Percentiles rank a stretch among this genome's conserved stretches.
These are phyloP conservation scores for Sedum album DNA, from an alignment of 164 flowering plant species.

Conservation along the genomic window DNA sequence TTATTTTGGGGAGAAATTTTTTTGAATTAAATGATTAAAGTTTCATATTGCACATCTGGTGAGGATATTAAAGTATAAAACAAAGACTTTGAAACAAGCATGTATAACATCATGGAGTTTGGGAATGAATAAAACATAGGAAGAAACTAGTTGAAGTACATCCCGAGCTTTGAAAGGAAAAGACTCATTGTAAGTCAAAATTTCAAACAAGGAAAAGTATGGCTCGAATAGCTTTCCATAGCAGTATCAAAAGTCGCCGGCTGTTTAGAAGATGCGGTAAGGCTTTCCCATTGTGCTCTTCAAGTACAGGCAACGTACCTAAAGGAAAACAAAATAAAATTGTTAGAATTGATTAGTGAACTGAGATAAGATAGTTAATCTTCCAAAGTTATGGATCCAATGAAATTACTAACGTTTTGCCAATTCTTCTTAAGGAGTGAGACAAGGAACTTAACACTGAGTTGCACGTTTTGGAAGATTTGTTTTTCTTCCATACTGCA, in stretches of 20 bases:
- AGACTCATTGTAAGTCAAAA: background rate
- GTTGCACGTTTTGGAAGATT: conserved; percentile 5
- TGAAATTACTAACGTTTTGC: background rate
- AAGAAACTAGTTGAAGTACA: background rate
- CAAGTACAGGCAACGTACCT: conserved; percentile 4
- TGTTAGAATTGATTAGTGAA: too few species aligned
- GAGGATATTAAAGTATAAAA: too few species aligned
- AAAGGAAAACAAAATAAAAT: background rate
- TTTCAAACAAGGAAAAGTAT: background rate
- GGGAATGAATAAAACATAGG: background rate
- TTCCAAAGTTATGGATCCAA: too few species aligned
- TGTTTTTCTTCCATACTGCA: conserved; percentile 6
- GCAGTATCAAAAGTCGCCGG: background rate
- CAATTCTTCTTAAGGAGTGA: conserved; percentile 5
- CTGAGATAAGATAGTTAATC: too few species aligned
- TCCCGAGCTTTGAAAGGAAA: background rate
- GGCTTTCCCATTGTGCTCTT: conserved; percentile 8
- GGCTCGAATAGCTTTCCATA: background rate
- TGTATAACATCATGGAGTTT: too few species aligned
- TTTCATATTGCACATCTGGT: too few species aligned
- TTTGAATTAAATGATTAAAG: too few species aligned
- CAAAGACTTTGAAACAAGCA: too few species aligned
- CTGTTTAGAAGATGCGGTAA: background rate
- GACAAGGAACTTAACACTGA: background rate
- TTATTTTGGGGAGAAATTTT: too few species aligned